phyloP scores from a whole-genome alignment of 495 filamentous ascomycete genomes.

The Gamarada debralockiae region DNA sequence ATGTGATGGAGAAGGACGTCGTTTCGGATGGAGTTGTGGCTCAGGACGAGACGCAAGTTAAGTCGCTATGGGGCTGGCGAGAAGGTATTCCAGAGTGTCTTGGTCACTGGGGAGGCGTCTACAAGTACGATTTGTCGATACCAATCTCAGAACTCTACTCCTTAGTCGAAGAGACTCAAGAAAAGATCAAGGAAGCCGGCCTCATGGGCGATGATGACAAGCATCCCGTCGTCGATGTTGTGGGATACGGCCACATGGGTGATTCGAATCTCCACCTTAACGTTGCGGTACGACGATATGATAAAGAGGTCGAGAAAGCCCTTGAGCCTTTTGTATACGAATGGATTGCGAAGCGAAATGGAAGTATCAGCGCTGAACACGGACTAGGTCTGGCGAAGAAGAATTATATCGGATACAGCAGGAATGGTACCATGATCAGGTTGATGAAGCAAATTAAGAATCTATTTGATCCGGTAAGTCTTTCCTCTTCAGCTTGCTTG shows the following conservation, averaged over 20 bases:
- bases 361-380: constrained; percentile 95
- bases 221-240: constrained; percentile 77
- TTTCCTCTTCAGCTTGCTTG: neutral
- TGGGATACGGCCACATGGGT: constrained; percentile 98
- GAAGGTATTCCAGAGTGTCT: constrained; percentile 87
- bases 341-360: constrained; percentile 82
- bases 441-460: constrained; percentile 94
- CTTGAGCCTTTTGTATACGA: constrained; percentile 97
- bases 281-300: constrained; percentile 73
- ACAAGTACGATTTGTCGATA: constrained; percentile 98
- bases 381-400: constrained; percentile 93
- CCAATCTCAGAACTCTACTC: constrained; percentile 82
- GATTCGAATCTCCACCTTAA: constrained; percentile 95
- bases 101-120: constrained; percentile 90
- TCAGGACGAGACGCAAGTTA: constrained; percentile 85
- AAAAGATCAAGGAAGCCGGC: constrained; percentile 64
- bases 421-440: constrained; percentile 76
- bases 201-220: constrained; percentile 75
- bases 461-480: constrained; percentile 84
- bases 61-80: constrained; percentile 83
- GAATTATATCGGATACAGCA: constrained; percentile 87
- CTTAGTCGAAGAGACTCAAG: constrained; percentile 78
- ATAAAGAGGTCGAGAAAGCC: constrained; percentile 81
- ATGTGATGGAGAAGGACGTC: constrained; percentile 79
- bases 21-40: constrained; percentile 86